Evolutionary conservation across 176 grass and related monocot genomes (phyloP).

Genomic region (Juncus effusus): DNA sequence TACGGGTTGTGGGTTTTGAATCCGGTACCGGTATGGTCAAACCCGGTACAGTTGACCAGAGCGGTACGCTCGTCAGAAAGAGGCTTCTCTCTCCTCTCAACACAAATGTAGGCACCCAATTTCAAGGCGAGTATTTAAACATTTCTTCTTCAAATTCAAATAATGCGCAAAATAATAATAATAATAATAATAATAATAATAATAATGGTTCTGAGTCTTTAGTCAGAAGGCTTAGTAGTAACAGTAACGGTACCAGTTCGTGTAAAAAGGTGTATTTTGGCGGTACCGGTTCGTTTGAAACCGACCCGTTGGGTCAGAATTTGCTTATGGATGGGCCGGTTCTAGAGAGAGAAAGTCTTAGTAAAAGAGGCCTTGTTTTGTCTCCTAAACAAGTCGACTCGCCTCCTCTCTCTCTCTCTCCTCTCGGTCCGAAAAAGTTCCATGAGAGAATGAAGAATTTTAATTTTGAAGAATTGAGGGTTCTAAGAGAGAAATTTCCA

Average conservation of each 20-base stretch:
- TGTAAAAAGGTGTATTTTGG: slow-evolving; percentile 67
- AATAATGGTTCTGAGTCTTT: slow-evolving; percentile 11
- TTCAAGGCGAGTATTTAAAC: slow-evolving; percentile 54
- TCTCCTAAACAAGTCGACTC: slow-evolving; percentile 52
- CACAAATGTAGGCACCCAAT: slow-evolving; percentile 43
- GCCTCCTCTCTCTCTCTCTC: slow-evolving; percentile 63
- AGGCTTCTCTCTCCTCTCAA: slow-evolving; percentile 73
- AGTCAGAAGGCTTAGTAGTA: slow-evolving; percentile 30
- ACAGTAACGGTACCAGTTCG: slow-evolving; percentile 40
- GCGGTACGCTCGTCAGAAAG: slow-evolving; percentile 46
- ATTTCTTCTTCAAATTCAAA: slow-evolving; percentile 37
- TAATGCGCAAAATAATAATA: slow-evolving; percentile 12
- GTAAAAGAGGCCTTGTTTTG: slow-evolving; percentile 26
- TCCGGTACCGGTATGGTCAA: slow-evolving; percentile 20
- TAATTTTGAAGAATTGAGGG: slow-evolving; percentile 44
- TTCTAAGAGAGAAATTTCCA: slow-evolving; percentile 28
- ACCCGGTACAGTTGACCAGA: neutral
- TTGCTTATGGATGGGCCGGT: slow-evolving; percentile 70
- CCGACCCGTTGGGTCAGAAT: slow-evolving; percentile 32
- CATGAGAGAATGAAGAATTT: slow-evolving; percentile 51
- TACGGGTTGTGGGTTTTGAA: slow-evolving; percentile 82
- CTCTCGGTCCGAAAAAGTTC: slow-evolving; percentile 79
- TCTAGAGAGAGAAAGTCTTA: slow-evolving; percentile 45
- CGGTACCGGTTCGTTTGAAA: slow-evolving; percentile 33
- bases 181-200: slow-evolving; percentile 26